Conservation (phyloP, 2,329 filamentous ascomycete species). For the Ilyonectria robusta region DNA sequence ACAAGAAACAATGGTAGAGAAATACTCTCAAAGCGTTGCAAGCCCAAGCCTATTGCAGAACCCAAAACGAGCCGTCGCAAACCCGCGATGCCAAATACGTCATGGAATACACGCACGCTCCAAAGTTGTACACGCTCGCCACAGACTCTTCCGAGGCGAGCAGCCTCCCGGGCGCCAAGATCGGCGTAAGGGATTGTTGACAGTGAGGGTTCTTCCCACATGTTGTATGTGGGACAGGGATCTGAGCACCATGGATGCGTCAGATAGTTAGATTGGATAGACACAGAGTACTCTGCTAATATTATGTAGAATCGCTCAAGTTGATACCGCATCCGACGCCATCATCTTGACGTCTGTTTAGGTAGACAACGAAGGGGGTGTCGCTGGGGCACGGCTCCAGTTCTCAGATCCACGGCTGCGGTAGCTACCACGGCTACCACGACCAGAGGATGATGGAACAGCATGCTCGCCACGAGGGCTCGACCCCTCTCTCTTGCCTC, state of each 20-base stretch:
- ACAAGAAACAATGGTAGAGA: constrained; percentile 27
- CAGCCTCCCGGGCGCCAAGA: constrained; percentile 24
- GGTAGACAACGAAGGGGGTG: constrained; percentile 44
- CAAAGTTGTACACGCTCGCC: constrained; percentile 44
- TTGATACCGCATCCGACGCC: constrained; percentile 25
- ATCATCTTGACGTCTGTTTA: constrained; percentile 38
- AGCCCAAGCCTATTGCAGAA: constrained; percentile 19
- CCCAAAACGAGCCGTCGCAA: constrained; percentile 13
- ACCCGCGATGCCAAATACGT: constrained; percentile 29
- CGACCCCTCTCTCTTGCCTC: constrained; percentile 53
- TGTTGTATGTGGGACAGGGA: constrained; percentile 24
- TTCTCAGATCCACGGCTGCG: constrained; percentile 57
- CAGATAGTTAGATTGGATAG: constrained; percentile 14
- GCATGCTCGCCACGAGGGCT: constrained; percentile 48
- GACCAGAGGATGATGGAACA: constrained; percentile 40
- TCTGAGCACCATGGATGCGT: constrained; percentile 18
- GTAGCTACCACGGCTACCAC: constrained; percentile 58
- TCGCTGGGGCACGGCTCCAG: constrained; percentile 55
- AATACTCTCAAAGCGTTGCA: constrained; percentile 23
- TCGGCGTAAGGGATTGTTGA: constrained; percentile 23
- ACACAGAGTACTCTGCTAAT: constrained; percentile 39
- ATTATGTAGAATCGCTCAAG: constrained; percentile 36
- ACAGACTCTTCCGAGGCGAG: constrained; percentile 27
- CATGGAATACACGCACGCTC: constrained; percentile 36
- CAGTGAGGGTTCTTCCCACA: constrained; percentile 23